These are phyloP conservation scores for Glutinoglossum americanum DNA, from an alignment of 495 filamentous ascomycete species.

Conservation along the genomic window DNA sequence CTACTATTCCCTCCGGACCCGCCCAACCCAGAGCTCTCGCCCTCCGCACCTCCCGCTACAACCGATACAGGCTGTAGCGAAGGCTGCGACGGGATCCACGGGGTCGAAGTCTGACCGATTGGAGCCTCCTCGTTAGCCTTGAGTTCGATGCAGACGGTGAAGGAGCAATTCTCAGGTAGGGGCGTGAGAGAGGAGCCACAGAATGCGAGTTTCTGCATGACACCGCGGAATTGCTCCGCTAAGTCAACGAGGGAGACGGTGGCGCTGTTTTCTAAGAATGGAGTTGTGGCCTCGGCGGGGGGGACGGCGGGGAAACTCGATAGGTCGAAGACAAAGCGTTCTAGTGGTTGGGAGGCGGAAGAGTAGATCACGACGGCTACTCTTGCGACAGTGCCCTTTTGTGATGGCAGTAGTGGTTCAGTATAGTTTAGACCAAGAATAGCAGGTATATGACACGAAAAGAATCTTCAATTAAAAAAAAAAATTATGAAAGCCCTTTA, in stretches of 20 bases:
- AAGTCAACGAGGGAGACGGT: conserved; percentile 25
- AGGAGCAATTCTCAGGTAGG: conserved; percentile 57
- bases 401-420: not conserved
- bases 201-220: conserved; percentile 27
- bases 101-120: conserved; percentile 42
- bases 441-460: not conserved
- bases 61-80: conserved; percentile 16
- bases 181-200: conserved; percentile 37
- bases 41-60: conserved; percentile 15
- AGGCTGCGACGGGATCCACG: conserved; percentile 41
- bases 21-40: conserved; percentile 12
- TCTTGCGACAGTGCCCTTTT: conserved; percentile 34
- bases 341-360: conserved; percentile 27
- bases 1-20: conserved; percentile 7
- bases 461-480: not conserved
- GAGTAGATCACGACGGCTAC: conserved; percentile 61
- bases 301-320: conserved; percentile 46
- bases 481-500: too few species aligned
- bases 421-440: not conserved
- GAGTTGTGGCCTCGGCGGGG: conserved; percentile 19
- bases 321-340: conserved; percentile 76
- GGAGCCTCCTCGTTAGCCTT: conserved; percentile 51
- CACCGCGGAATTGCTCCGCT: conserved; percentile 49
- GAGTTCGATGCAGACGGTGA: conserved; percentile 72
- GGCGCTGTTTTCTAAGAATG: conserved; percentile 13